Evolutionary conservation across 2,329 filamentous ascomycete species (phyloP), one percentile per base, ranked within the genome.

Genomic region (Sporothrix mexicana): DNA sequence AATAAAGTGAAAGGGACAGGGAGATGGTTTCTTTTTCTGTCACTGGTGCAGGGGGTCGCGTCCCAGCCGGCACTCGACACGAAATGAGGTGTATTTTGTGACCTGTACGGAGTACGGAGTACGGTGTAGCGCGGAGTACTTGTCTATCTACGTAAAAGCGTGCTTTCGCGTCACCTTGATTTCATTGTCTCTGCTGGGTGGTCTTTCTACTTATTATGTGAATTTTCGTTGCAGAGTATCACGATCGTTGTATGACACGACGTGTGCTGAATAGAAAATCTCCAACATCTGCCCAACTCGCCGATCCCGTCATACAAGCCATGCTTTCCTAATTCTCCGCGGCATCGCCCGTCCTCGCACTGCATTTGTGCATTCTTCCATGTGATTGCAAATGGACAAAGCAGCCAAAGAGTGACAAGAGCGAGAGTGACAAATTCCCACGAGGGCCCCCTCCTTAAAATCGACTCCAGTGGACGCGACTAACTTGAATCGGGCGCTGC

Each of bases 1-100:
- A 30, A 47, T 15, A 6, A 30, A 13, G 25, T 36, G 17, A 17
- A 51, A 15, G 30, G 1, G 20, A 30, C 43, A 66, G 43, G 62
- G 62, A 25, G 64, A 30, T 51, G 17, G 30, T 72, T 72, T 72
- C 47, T 67, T 57, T 57, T 67, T 13, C 36, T 57, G 47, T 36
- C 20, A 25, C 43, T 66, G 10, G 62, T 49, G 43, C 61, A 47
- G 12, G 62, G 41, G 23, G 45, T 36, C 62, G 62, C 43, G 43
- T 66, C 62, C 45, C 45, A 47, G 23, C 45, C 62, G 62, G 62
- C 62, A 66, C 20, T 49, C 62, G 41, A 66, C 62, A 66, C 62
- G 62, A 49, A 66, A 66, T 66, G 62, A 66, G 36, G 36, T 45
- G 8, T 64, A 23, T 41, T 64, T 45, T 23, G 59, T 64, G 59